Evolutionary conservation across 1,139 yeast genomes (phyloP).

Genomic region (Taphrina deformans): DNA sequence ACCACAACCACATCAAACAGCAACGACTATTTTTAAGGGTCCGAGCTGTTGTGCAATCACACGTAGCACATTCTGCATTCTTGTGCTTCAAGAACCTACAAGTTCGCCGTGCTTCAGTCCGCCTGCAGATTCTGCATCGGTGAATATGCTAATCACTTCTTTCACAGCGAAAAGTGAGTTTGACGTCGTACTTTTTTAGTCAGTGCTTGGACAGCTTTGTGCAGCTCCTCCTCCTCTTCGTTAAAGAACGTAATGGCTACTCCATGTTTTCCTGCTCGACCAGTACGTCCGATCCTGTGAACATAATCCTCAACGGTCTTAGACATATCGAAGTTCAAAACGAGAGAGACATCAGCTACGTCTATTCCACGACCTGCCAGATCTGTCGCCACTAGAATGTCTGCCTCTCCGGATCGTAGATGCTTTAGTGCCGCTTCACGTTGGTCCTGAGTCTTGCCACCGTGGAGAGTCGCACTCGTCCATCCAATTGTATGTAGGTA

Average conservation of each 20-base stretch:
- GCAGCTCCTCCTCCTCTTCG: constrained; percentile 55
- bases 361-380: constrained; percentile 97
- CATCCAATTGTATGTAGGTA: constrained; percentile 54
- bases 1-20: too few species aligned
- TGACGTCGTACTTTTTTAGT: background rate
- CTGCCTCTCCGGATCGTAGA: constrained; percentile 61
- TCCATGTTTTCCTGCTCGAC: constrained; percentile 86
- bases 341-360: constrained; percentile 78
- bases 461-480: constrained; percentile 69
- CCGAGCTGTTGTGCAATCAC: too few species aligned
- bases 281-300: constrained; percentile 94
- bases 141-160: too few species aligned
- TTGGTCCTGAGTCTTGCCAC: constrained; percentile 81
- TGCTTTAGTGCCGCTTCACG: constrained; percentile 75
- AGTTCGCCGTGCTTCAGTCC: too few species aligned
- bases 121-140: too few species aligned
- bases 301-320: constrained; percentile 76
- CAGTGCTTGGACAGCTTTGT: background rate
- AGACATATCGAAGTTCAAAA: constrained; percentile 82
- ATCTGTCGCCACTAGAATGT: constrained; percentile 83
- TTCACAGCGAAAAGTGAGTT: background rate
- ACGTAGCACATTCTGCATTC: too few species aligned
- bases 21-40: too few species aligned
- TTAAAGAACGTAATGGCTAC: constrained; percentile 68
- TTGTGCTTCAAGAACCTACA: too few species aligned